Conservation (phyloP, 768 basidiomycete genomes). For the Dioszegia crocea region DNA sequence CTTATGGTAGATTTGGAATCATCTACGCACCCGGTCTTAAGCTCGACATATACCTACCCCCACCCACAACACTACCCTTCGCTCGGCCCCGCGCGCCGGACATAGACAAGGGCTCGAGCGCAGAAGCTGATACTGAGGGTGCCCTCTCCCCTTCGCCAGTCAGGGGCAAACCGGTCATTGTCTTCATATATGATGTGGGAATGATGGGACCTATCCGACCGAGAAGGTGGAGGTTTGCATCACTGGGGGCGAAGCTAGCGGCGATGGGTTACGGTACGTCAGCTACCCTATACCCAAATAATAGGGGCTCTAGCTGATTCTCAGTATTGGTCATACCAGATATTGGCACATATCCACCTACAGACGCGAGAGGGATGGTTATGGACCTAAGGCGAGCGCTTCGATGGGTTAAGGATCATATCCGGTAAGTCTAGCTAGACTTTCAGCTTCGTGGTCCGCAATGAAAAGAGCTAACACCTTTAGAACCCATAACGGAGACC, state of each 20-base stretch:
- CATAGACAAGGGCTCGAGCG: background rate
- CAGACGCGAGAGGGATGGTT: conserved; percentile 10
- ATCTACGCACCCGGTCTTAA: background rate
- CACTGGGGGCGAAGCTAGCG: conserved; percentile 8
- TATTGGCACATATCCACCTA: conserved; percentile 15
- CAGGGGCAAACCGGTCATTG: conserved; percentile 8
- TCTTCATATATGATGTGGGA: conserved; percentile 16
- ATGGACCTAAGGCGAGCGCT: background rate
- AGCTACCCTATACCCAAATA: background rate
- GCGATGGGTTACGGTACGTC: conserved; percentile 18
- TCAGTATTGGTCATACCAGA: conserved; percentile 27
- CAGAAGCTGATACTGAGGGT: background rate
- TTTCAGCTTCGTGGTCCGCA: too few species aligned
- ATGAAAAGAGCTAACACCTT: background rate
- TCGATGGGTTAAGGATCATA: too few species aligned
- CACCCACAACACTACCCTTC: background rate
- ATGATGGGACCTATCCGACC: conserved; percentile 3
- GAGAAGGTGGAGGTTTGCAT: conserved; percentile 1
- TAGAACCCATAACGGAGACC: conserved; percentile 20
- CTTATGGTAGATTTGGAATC: background rate
- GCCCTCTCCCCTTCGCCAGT: background rate
- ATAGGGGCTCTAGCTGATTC: background rate
- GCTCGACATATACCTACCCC: background rate
- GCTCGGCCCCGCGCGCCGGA: background rate
- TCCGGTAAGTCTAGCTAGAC: too few species aligned